Evolutionary conservation across 176 grass and related monocot species (phyloP).

Genomic region (Oryza glumipatula): DNA sequence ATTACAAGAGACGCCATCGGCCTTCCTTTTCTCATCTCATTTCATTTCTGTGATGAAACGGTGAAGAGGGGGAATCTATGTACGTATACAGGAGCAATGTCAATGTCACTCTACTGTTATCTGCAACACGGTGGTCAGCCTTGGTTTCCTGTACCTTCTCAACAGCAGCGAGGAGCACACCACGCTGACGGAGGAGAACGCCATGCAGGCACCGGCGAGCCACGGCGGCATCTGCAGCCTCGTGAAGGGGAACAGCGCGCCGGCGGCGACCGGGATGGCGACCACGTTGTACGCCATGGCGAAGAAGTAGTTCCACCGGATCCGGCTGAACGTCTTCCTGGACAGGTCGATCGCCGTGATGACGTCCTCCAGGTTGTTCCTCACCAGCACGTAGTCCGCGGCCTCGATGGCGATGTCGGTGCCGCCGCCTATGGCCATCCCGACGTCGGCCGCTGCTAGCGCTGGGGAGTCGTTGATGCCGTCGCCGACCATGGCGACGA

Average conservation of each 20-base stretch:
- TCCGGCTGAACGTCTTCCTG: constrained; percentile 91
- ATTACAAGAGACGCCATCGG: too few species aligned
- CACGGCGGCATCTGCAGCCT: constrained; percentile 92
- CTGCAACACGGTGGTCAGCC: constrained; percentile 88
- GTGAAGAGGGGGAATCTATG: constrained; percentile 20
- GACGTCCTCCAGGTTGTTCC: constrained; percentile 92
- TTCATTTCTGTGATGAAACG: constrained; percentile 40
- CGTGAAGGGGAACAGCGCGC: constrained; percentile 75
- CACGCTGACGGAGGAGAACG: constrained; percentile 85
- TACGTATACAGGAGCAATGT: constrained; percentile 17
- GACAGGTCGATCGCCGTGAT: constrained; percentile 95
- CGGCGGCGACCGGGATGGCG: constrained; percentile 78
- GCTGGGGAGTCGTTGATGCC: constrained; percentile 89
- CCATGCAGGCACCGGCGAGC: constrained; percentile 97
- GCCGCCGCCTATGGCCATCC: constrained; percentile 88
- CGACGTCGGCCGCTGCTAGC: constrained; percentile 77
- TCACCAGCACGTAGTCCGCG: constrained; percentile 88
- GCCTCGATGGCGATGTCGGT: constrained; percentile 92
- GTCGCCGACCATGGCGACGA: constrained; percentile 84
- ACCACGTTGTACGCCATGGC: constrained; percentile 89
- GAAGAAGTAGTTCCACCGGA: constrained; percentile 97
- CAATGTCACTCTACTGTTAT: constrained; percentile 81
- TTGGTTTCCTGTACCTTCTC: constrained; percentile 90
- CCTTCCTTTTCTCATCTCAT: not conserved
- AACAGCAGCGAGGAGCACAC: constrained; percentile 90